These are phyloP conservation scores for Xylaria telfairii DNA, from an alignment of 495 filamentous ascomycete species.

Conservation along the genomic window DNA sequence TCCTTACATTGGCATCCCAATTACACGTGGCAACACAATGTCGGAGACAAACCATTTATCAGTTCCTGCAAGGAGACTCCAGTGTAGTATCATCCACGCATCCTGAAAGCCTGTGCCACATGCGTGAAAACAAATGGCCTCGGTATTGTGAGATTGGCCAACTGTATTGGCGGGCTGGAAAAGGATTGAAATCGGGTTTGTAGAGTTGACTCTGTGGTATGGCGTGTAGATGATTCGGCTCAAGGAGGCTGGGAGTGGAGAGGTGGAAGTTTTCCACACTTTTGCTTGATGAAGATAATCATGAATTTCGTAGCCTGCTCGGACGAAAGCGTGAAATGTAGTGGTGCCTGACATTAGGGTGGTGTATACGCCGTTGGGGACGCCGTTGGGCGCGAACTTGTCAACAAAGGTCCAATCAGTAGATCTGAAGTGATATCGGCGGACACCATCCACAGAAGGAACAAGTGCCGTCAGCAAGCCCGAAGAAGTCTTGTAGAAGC, in stretches of 20 bases:
- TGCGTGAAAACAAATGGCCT: slow-evolving; percentile 31
- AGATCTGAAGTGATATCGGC: slow-evolving; percentile 10
- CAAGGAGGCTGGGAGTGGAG: slow-evolving; percentile 8
- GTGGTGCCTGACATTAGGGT: background rate
- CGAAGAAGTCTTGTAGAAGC: slow-evolving; percentile 20
- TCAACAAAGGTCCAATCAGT: background rate
- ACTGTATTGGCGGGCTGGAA: slow-evolving; percentile 14
- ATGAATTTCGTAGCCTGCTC: background rate
- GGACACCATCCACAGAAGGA: background rate
- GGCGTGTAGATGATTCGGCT: background rate
- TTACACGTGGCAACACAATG: slow-evolving; percentile 21
- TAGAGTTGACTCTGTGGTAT: background rate
- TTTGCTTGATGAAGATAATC: background rate
- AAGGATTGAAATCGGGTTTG: slow-evolving; percentile 25
- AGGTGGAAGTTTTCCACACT: background rate
- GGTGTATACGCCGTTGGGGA: slow-evolving; percentile 1
- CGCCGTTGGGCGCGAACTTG: background rate
- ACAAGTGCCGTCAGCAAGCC: slow-evolving; percentile 25
- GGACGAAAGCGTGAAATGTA: background rate
- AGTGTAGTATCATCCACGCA: slow-evolving; percentile 33
- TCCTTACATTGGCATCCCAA: slow-evolving; percentile 27
- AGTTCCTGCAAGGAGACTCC: slow-evolving; percentile 11
- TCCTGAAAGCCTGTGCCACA: slow-evolving; percentile 25
- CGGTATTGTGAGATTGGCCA: slow-evolving; percentile 19
- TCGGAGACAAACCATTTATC: slow-evolving; percentile 26